Percentiles rank a stretch among this genome's conserved stretches.
phyloP scores from a whole-genome alignment of 176 grass and related monocot species.

The Oryza meridionalis region DNA sequence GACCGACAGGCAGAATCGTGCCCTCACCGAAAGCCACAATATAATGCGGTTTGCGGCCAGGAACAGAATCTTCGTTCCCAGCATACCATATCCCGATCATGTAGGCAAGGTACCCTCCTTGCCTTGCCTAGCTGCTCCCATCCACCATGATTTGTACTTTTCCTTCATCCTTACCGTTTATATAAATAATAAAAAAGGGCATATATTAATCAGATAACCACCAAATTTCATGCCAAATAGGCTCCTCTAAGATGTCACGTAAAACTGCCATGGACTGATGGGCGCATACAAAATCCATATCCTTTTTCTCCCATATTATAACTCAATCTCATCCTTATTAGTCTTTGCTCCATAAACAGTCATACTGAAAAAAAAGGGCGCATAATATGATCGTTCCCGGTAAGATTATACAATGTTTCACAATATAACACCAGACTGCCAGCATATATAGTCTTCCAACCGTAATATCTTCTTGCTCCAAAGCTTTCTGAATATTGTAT shows the following conservation, averaged over 20 bases:
- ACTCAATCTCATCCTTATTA: too few species aligned
- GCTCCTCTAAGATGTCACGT: not conserved
- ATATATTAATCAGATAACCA: not conserved
- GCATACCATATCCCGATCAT: conserved; percentile 34
- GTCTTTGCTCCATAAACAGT: too few species aligned
- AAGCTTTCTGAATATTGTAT: too few species aligned
- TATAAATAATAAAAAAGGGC: too few species aligned
- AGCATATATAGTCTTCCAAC: too few species aligned
- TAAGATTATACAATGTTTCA: too few species aligned
- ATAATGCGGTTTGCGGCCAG: not conserved
- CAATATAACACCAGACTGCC: too few species aligned
- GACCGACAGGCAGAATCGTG: conserved; percentile 28
- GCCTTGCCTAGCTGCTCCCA: not conserved
- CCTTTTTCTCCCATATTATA: not conserved
- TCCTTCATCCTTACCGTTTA: not conserved
- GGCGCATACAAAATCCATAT: not conserved
- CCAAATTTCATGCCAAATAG: not conserved
- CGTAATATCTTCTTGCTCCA: too few species aligned
- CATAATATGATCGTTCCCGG: too few species aligned
- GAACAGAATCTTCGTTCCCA: not conserved
- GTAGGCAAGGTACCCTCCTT: not conserved
- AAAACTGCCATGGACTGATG: not conserved
- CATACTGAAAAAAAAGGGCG: too few species aligned
- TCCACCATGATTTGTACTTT: not conserved
- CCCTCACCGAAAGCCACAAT: conserved; percentile 26